A percentile compares a stretch with the other conserved stretches of the same genome.
Conservation (phyloP, 2,329 filamentous ascomycete species). For the Alternaria gansuensis region DNA sequence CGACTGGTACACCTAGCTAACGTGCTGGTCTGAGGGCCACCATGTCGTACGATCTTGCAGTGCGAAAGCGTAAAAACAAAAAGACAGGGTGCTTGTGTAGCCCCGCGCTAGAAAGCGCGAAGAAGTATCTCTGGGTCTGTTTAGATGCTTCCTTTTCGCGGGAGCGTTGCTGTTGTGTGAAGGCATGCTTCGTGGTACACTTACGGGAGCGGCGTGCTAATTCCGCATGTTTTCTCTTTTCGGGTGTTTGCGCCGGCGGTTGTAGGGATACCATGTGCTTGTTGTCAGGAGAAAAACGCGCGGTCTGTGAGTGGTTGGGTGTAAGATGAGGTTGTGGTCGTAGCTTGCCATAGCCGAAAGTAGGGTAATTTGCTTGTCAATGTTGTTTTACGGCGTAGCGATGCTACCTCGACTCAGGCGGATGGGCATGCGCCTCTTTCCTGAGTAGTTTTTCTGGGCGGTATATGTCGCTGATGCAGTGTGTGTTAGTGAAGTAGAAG, state of each 20-base stretch:
- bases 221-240: slow-evolving; percentile 1
- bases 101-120: slow-evolving; percentile 5
- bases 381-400: not conserved
- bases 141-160: not conserved
- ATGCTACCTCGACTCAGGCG: not conserved
- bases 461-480: not conserved
- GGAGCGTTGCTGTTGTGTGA: slow-evolving; percentile 1
- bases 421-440: not conserved
- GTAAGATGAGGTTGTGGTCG: not conserved
- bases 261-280: slow-evolving; percentile 2
- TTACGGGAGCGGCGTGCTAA: slow-evolving; percentile 3
- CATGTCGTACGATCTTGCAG: not conserved
- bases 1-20: slow-evolving; percentile 6
- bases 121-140: not conserved
- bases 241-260: not conserved
- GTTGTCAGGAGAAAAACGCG: not conserved
- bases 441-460: not conserved
- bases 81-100: slow-evolving; percentile 7
- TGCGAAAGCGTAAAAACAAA: not conserved
- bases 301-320: slow-evolving; percentile 9
- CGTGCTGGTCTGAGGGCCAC: not conserved
- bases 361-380: not conserved
- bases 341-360: not conserved
- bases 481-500: not conserved
- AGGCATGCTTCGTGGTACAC: not conserved